Base-by-base conservation (phyloP, 352 stramenopile genomes). In the Phytophthora tubulina region DNA sequence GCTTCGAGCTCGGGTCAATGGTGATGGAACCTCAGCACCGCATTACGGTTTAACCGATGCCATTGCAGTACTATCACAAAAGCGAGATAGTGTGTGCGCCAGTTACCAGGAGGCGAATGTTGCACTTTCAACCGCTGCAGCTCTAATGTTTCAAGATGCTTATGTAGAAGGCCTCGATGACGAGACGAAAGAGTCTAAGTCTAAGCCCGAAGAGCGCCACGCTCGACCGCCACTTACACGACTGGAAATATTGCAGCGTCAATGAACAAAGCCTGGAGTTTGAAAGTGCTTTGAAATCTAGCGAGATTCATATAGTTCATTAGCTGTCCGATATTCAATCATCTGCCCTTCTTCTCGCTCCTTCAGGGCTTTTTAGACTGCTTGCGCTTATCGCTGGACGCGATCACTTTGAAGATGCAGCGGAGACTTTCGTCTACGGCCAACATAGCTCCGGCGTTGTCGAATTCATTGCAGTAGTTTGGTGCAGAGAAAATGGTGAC, bases 381-480 rank as follows among this genome's bases (percentile, higher is more conserved):
- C 45, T 88, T 91, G 57, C 88, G 87, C 58, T 92, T 94, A 68
- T 94, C 86, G 67, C 66, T 79, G 36, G 86, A 95, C 46, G 80
- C 88, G 27, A 95, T 77, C 49, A 96, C 85, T 76, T 95, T 95
- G 73, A 96, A 96, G 33, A 73, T 91, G 70, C 88, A 95, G 30
- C 70, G 76, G 57, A 97, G 82, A 31, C 56, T 81, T 59, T 92
- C 85, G 74, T 94, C 86, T 6, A 95, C 86, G 33, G 86, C 80
- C 13, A 97, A 72, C 73, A 97, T 96, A 0, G 86, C 87, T 32
- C 97, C 98, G n/a, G 98, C 97, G 75, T 99, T 99, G 80, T 99
- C 98, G 78, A 99, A 99, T 86, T 99, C 98, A 62, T 99, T 98
- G 82, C 98, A 99, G 80, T 99, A 99, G 82, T 99, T 99, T 11